phyloP scores from a whole-genome alignment of 768 basidiomycete genomes.

The Tephrocybe sp. region DNA sequence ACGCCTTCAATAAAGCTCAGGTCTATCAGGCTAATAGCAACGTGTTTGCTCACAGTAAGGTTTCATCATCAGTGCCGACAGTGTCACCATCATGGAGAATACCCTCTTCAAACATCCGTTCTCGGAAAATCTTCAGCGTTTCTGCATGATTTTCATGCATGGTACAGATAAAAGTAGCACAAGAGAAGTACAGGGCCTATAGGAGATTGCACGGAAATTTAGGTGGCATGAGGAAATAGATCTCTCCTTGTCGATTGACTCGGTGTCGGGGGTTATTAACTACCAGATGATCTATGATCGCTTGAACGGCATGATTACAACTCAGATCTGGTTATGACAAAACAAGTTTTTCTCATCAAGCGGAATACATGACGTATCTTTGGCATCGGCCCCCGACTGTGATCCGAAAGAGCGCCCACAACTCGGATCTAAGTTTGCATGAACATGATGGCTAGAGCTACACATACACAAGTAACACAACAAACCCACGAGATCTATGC shows the following conservation, averaged over 20 bases:
- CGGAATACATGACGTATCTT: no score
- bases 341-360: no score
- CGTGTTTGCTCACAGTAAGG: conserved; percentile 48
- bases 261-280: no score
- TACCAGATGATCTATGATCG: background rate
- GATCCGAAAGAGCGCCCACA: no score
- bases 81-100: conserved; percentile 60
- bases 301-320: background rate
- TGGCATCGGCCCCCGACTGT: no score
- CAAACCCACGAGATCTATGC: no score
- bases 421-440: no score
- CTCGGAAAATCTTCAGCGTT: conserved; percentile 49
- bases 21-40: background rate
- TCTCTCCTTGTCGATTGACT: background rate
- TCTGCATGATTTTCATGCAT: conserved; percentile 28
- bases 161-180: background rate
- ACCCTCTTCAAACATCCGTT: conserved; percentile 49
- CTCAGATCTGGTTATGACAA: no score
- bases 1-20: conserved; percentile 41
- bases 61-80: conserved; percentile 59
- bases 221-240: background rate
- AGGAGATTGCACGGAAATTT: background rate
- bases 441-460: no score
- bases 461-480: no score
- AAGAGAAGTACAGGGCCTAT: background rate